Evolutionary conservation across 805 yeast species (phyloP).

Genomic region (Candida vartiovaarae): DNA sequence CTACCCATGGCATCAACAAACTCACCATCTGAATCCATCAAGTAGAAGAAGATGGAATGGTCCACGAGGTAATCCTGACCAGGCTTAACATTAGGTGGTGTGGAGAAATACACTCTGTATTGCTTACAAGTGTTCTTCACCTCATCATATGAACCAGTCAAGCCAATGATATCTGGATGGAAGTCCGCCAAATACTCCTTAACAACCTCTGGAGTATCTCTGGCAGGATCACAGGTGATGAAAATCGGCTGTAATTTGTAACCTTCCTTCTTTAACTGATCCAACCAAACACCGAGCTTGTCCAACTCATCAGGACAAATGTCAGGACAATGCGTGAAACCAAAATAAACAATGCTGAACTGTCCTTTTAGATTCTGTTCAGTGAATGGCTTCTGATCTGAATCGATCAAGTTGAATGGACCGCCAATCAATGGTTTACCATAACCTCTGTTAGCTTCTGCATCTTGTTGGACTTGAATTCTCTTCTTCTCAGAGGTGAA

Average conservation of each 20-base stretch:
- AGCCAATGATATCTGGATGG: slow-evolving; percentile 83
- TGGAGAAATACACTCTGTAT: slow-evolving; percentile 93
- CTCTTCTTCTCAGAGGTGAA: slow-evolving; percentile 74
- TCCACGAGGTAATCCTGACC: slow-evolving; percentile 97
- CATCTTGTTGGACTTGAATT: slow-evolving; percentile 65
- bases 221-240: slow-evolving; percentile 94
- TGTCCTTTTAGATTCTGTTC: slow-evolving; percentile 68
- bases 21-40: slow-evolving; percentile 98
- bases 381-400: slow-evolving; percentile 67
- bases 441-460: slow-evolving; percentile 77
- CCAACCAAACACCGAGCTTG: slow-evolving; percentile 66
- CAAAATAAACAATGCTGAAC: slow-evolving; percentile 86
- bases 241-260: slow-evolving; percentile 77
- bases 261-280: slow-evolving; percentile 48
- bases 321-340: slow-evolving; percentile 97
- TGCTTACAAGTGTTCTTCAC: slow-evolving; percentile 81
- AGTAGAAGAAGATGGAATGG: slow-evolving; percentile 92
- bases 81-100: slow-evolving; percentile 88
- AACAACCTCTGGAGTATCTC: slow-evolving; percentile 83
- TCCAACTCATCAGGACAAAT: slow-evolving; percentile 98
- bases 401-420: slow-evolving; percentile 67
- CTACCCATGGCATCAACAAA: slow-evolving; percentile 93
- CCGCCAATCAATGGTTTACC: slow-evolving; percentile 96
- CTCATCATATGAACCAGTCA: slow-evolving; percentile 85
- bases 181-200: slow-evolving; percentile 81